Evolutionary conservation across 2,329 filamentous ascomycete species (phyloP), one percentile per base, ranked within the genome.

Genomic region (Cordyceps cicadae): DNA sequence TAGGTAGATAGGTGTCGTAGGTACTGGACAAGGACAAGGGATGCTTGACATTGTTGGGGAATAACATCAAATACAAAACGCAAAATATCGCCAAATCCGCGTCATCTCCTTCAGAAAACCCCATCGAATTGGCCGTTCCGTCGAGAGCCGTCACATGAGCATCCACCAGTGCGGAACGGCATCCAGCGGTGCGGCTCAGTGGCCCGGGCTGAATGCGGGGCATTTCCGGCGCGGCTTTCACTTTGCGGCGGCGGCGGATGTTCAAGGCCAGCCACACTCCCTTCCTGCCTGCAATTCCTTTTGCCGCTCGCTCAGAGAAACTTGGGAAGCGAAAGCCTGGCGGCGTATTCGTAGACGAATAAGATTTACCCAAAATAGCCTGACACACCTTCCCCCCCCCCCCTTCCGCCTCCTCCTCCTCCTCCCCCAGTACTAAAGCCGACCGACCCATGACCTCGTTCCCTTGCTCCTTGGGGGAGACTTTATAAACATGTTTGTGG

Each of bases 141-240:
- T 57, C 54, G 54, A 57, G 45, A 57, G 45, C 54, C 54, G 54
- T 41, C 54, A 56, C 29, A 46, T 45, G 39, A 37, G 54, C 43
- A 55, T 46, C 41, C 54, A 56, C 55, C 46, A 59, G 55, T 43
- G 55, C 55, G 55, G 55, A 59, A 59, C 34, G 26, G 15, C 26
- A 29, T 29, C 29, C 5, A 29, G 15, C 26, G 17, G 19, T 15
- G 48, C 55, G 55, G 55, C 46, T 49, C 45, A 48, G 51, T n/a
- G 34, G 34, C 34, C 34, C n/a, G 39, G 37, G 9, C 39, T 55
- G 3, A 24, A 24, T 24, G 24, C 24, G 55, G 55, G 55, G 55
- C 55, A 43, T 58, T 58, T 58, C 55, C 55, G 55, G 55, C 55
- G 48, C 55, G 55, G 55, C 48, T 58, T 49, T 58, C 45, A 49